phyloP scores from a whole-genome alignment of 306 rosid genomes.

The Cyclanthera cordifolia region DNA sequence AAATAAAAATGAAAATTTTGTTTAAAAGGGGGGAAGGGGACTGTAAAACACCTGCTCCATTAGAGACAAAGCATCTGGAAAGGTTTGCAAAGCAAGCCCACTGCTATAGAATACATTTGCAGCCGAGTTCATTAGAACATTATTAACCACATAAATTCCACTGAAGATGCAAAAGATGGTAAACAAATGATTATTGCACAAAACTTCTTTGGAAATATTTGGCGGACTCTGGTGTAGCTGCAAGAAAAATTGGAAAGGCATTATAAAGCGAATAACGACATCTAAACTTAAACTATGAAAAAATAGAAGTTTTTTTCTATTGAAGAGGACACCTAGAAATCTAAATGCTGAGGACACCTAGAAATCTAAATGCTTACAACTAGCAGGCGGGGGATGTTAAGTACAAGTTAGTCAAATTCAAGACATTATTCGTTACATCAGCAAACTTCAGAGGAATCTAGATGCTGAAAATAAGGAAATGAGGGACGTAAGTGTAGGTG shows the following conservation, averaged over 20 bases:
- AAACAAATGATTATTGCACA: conserved; percentile 70
- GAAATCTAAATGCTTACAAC: not conserved
- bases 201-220: conserved; percentile 43
- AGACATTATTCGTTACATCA: not conserved
- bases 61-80: conserved; percentile 64
- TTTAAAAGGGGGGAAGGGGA: not conserved
- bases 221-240: conserved; percentile 46
- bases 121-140: conserved; percentile 51
- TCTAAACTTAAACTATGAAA: not conserved
- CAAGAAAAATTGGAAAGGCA: conserved; percentile 21
- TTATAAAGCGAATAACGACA: not conserved
- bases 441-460: not conserved
- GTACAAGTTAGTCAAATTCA: not conserved
- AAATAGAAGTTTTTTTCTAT: not conserved
- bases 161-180: conserved; percentile 62
- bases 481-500: not conserved
- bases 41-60: conserved; percentile 60
- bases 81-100: conserved; percentile 53
- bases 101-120: conserved; percentile 50
- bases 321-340: not conserved
- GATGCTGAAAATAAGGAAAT: not conserved
- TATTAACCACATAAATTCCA: conserved; percentile 65
- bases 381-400: not conserved
- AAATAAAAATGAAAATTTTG: not conserved
- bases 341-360: not conserved